Evolutionary conservation across 306 rosid species (phyloP).

Genomic region (Crataegus laevigata): DNA sequence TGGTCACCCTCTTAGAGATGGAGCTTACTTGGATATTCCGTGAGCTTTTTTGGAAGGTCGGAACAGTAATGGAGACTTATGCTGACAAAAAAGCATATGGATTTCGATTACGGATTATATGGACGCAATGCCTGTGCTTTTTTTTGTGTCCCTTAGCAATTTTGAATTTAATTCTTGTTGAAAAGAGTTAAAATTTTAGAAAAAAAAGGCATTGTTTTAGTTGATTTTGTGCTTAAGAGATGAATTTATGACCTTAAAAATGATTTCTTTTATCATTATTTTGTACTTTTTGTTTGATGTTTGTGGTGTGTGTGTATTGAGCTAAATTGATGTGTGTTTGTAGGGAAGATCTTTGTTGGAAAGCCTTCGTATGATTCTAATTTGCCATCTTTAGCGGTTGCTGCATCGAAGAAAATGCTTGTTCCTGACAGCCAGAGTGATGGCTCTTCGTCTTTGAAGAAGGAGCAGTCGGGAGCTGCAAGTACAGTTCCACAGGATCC

Average conservation of each 20-base stretch:
- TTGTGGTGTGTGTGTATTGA: neutral
- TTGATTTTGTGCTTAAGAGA: neutral
- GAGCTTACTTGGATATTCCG: neutral
- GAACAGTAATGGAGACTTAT: neutral
- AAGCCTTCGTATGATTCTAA: conserved; percentile 63
- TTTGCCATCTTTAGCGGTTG: conserved; percentile 41
- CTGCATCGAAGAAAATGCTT: conserved; percentile 65
- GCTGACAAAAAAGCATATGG: neutral
- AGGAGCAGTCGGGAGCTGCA: conserved; percentile 48
- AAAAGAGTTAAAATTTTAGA: neutral
- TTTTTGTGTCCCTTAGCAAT: neutral
- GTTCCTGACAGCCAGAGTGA: conserved; percentile 58
- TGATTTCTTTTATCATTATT: neutral
- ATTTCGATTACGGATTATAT: neutral
- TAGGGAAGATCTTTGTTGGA: conserved; percentile 57
- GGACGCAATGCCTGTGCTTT: neutral
- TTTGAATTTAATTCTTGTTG: neutral
- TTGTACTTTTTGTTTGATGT: neutral
- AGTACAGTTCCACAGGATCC: conserved; percentile 39
- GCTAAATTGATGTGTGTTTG: conserved; percentile 29
- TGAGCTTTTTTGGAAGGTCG: neutral
- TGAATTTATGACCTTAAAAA: neutral
- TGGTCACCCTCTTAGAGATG: neutral
- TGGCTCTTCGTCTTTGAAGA: conserved; percentile 37
- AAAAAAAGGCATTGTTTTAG: neutral